Base-by-base conservation (phyloP, 768 basidiomycete genomes). In the Gelatoporia subvermispora region DNA sequence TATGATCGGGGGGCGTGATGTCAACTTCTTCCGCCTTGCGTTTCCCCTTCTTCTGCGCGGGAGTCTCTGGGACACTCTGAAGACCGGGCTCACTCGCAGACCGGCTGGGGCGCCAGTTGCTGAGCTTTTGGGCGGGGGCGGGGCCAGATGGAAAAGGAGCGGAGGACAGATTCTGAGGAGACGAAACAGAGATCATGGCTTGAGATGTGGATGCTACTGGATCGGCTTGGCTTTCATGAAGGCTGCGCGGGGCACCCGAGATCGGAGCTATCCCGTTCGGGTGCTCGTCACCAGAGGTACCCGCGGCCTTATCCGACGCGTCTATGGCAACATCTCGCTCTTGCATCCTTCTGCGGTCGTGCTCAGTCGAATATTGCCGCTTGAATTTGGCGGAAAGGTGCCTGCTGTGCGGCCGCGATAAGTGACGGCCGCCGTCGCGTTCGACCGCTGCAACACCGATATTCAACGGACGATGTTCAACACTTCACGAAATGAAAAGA, bases 21-120 rank as follows among this genome's bases (percentile, higher is more conserved):
- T 82, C 83, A n/a, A 80, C 69, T 54, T 87, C 85, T 38, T 85
- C 83, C 5, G 84, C 85, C 60, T 88, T 88, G 51, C 86, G 72
- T 63, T 88, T 88, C 7, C 82, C 82, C 56, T 72, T 78, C 28
- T 65, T 60, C 50, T 57, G 59, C 35, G 52, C 25, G 22, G 60
- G 60, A 0, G 60, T 60, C 40, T 64, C 62, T 8, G 53, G 49
- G 5, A 57, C 58, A 3, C 55, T 54, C 48, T 51, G 57, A 11
- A 61, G 46, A 13, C 50, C 51, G 20, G 62, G 57, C 41, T 61
- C 60, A 52, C 60, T 64, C 28, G 60, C 56, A 11, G 56, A 52
- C 18, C 60, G 58, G 15, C 47, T 39, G 2, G 60, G 58, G 16
- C 54, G 53, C 3, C 49, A 45, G 43, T 49, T 20, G 38, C 45